Evolutionary conservation across 257 asterid species (phyloP).

Genomic region (Plantago major): DNA sequence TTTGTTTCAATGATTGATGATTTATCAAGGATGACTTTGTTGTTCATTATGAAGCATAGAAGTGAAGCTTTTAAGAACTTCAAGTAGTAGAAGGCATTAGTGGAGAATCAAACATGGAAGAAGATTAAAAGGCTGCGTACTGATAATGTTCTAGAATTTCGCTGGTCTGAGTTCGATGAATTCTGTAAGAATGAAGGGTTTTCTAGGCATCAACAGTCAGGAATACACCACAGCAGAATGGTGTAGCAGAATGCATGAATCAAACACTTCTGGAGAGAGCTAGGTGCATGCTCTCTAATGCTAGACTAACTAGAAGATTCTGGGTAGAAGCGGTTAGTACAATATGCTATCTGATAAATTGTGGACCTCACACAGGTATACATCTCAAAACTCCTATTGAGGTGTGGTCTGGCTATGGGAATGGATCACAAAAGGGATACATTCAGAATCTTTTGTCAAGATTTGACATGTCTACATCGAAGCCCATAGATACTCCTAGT

Average conservation of each 20-base stretch:
- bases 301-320: too few species aligned
- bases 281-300: too few species aligned
- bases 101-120: not conserved
- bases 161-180: not conserved
- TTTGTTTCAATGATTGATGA: not conserved
- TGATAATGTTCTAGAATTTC: not conserved
- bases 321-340: too few species aligned
- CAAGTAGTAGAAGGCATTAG: not conserved
- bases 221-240: not conserved
- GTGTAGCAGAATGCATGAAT: not conserved
- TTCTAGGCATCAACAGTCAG: not conserved
- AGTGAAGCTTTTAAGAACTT: not conserved
- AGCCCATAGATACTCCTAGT: too few species aligned
- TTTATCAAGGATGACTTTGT: not conserved
- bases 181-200: not conserved
- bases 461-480: too few species aligned
- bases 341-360: too few species aligned
- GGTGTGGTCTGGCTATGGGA: too few species aligned
- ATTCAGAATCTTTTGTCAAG: too few species aligned
- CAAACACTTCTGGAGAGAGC: too few species aligned
- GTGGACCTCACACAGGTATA: too few species aligned
- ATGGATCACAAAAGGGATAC: too few species aligned
- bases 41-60: not conserved
- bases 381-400: too few species aligned
- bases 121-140: not conserved